phyloP scores from a whole-genome alignment of 2,329 filamentous ascomycete genomes.

The Dactylonectria macrodidyma region DNA sequence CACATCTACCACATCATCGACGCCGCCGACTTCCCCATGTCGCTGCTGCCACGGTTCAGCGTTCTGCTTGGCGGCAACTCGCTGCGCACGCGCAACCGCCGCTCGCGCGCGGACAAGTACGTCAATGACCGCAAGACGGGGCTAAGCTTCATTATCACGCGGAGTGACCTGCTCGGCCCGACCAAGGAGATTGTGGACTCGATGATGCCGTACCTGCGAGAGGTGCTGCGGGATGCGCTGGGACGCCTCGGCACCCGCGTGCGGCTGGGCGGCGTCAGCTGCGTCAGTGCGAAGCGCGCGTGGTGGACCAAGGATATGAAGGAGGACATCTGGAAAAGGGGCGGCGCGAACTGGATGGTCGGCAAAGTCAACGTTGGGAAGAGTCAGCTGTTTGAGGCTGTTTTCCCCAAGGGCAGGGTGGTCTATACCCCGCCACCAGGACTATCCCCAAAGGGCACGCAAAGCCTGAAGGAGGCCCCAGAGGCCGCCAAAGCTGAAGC shows the following conservation, averaged over 20 bases:
- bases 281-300: slow-evolving; percentile 86
- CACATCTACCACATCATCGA: slow-evolving; percentile 97
- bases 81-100: slow-evolving; percentile 84
- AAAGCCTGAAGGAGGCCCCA: slow-evolving; percentile 45
- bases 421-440: slow-evolving; percentile 45
- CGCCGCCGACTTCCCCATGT: slow-evolving; percentile 97
- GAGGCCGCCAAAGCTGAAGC: slow-evolving; percentile 29
- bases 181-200: slow-evolving; percentile 86
- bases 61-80: slow-evolving; percentile 79
- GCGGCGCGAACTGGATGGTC: slow-evolving; percentile 94
- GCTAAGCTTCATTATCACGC: slow-evolving; percentile 91
- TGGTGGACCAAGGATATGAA: slow-evolving; percentile 95
- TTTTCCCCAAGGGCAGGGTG: slow-evolving; percentile 84
- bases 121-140: slow-evolving; percentile 78
- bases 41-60: slow-evolving; percentile 84
- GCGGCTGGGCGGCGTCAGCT: slow-evolving; percentile 89
- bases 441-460: slow-evolving; percentile 30
- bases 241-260: slow-evolving; percentile 77
- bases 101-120: slow-evolving; percentile 78
- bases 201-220: slow-evolving; percentile 87
- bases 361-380: slow-evolving; percentile 99
- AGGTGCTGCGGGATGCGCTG: slow-evolving; percentile 83
- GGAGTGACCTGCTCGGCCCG: slow-evolving; percentile 88
- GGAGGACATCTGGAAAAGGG: slow-evolving; percentile 86
- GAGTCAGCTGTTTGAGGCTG: slow-evolving; percentile 88